Percentiles rank a stretch among this genome's conserved stretches.
Evolutionary conservation across 2,329 filamentous ascomycete species (phyloP).

Genomic region (Colletotrichum spaethianum): DNA sequence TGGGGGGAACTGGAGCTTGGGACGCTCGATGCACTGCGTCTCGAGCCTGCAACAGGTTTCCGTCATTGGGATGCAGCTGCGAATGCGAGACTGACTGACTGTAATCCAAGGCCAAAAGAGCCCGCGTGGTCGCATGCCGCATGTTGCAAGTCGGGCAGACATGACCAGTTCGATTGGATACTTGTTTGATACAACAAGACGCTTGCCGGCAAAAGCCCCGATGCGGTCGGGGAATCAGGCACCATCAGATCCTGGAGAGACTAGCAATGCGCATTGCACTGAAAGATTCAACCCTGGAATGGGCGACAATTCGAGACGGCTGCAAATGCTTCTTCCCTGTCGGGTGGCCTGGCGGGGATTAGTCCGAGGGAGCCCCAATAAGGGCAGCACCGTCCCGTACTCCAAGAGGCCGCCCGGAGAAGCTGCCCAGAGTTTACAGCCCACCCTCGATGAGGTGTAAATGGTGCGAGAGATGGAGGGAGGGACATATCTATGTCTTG

Average conservation of each 20-base stretch:
- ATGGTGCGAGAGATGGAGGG: conserved; percentile 22
- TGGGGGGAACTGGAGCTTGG: conserved; percentile 31
- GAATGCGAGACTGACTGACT: conserved; percentile 13
- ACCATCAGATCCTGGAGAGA: conserved; percentile 29
- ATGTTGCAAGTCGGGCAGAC: conserved; percentile 21
- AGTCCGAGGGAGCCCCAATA: conserved; percentile 26
- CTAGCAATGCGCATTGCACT: conserved; percentile 36
- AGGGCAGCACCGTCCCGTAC: not conserved
- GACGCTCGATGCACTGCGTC: conserved; percentile 29
- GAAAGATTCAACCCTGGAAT: conserved; percentile 37
- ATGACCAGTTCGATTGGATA: conserved; percentile 10
- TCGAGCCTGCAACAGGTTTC: conserved; percentile 15
- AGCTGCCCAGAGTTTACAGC: conserved; percentile 32
- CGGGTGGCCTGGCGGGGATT: conserved; percentile 22
- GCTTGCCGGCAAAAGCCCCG: conserved; percentile 15
- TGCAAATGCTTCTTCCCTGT: conserved; percentile 39
- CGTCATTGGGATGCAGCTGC: conserved; percentile 36
- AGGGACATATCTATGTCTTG: not conserved
- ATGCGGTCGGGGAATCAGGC: conserved; percentile 20
- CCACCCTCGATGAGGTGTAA: conserved; percentile 35
- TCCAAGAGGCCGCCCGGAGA: conserved; percentile 21
- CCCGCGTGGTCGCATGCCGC: conserved; percentile 20
- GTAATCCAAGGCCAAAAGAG: not conserved
- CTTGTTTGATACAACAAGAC: conserved; percentile 1
- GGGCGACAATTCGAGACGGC: conserved; percentile 36